Percentiles rank a stretch among this genome's conserved stretches.
These are phyloP conservation scores for Salpingoeca rosetta DNA, from an alignment of 78 protist species.

Conservation along the genomic window DNA sequence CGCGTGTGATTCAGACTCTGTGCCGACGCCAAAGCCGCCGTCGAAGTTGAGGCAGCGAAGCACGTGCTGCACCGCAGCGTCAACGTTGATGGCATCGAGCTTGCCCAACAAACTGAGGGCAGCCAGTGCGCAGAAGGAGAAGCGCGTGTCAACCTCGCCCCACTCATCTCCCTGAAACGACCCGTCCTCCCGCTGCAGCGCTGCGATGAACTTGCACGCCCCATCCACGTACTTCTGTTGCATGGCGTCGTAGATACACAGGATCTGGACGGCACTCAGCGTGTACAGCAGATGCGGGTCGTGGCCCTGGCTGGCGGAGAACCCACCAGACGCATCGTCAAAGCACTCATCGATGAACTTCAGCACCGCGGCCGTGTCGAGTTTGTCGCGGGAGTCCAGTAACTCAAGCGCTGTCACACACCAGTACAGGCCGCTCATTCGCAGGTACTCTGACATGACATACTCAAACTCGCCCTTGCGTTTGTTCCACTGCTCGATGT, in stretches of 20 bases:
- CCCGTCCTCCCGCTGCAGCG: slow-evolving; percentile 89
- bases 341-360: slow-evolving; percentile 18
- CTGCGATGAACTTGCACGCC: slow-evolving; percentile 35
- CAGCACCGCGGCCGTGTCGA: slow-evolving; percentile 51
- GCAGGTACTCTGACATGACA: slow-evolving; percentile 79
- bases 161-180: slow-evolving; percentile 92
- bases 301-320: slow-evolving; percentile 81
- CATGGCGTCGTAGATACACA: slow-evolving; percentile 47
- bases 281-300: slow-evolving; percentile 95
- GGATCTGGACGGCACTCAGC: slow-evolving; percentile 88
- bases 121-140: slow-evolving; percentile 84
- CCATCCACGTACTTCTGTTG: slow-evolving; percentile 44
- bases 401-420: slow-evolving; percentile 52
- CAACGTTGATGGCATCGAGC: slow-evolving; percentile 46
- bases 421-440: slow-evolving; percentile 65
- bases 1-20: slow-evolving; percentile 97
- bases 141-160: slow-evolving; percentile 97
- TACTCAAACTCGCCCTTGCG: slow-evolving; percentile 62
- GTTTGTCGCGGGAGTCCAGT: slow-evolving; percentile 25
- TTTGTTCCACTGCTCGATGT: slow-evolving; percentile 13
- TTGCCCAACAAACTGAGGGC: slow-evolving; percentile 63
- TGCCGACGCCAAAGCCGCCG: slow-evolving; percentile 91
- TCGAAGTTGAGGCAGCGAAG: slow-evolving; percentile 83
- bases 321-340: slow-evolving; percentile 66
- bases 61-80: slow-evolving; percentile 62